Conservation (phyloP, 345 rosid species). For the Xanthoceras sorbifolium region DNA sequence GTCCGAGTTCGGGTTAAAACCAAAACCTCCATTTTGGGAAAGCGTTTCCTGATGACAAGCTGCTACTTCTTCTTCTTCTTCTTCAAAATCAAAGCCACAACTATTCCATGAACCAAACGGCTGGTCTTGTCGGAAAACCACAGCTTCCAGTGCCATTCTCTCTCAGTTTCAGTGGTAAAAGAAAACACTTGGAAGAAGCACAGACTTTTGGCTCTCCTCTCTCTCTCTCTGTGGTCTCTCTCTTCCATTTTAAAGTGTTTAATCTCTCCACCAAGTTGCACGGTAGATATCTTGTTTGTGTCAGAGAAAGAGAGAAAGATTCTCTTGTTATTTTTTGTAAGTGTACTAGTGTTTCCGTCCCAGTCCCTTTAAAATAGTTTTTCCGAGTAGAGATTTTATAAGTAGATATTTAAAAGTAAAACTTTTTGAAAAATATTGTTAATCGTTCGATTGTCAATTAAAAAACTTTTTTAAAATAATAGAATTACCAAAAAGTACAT, state of each 20-base stretch:
- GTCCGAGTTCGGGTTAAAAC: constrained; percentile 14
- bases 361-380: too few species aligned
- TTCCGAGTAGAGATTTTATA: too few species aligned
- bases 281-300: constrained; percentile 26
- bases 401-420: too few species aligned
- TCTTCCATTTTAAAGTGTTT: constrained; percentile 13
- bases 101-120: constrained; percentile 26
- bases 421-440: too few species aligned
- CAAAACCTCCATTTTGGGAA: constrained; percentile 18
- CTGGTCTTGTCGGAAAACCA: constrained; percentile 34
- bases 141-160: constrained; percentile 38
- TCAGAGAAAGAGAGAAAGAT: constrained; percentile 22
- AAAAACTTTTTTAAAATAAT: too few species aligned
- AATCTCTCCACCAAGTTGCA: constrained; percentile 22
- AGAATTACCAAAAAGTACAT: too few species aligned
- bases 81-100: constrained; percentile 21
- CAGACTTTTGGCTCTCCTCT: neutral
- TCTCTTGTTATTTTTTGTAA: constrained; percentile 5
- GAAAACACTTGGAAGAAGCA: constrained; percentile 1
- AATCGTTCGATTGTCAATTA: too few species aligned
- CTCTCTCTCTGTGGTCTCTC: too few species aligned
- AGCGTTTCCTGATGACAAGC: constrained; percentile 6
- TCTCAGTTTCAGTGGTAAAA: neutral
- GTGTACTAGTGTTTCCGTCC: neutral
- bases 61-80: constrained; percentile 3